These are phyloP conservation scores for Alternaria alternata DNA, from an alignment of 2,329 filamentous ascomycete genomes.

Conservation along the genomic window DNA sequence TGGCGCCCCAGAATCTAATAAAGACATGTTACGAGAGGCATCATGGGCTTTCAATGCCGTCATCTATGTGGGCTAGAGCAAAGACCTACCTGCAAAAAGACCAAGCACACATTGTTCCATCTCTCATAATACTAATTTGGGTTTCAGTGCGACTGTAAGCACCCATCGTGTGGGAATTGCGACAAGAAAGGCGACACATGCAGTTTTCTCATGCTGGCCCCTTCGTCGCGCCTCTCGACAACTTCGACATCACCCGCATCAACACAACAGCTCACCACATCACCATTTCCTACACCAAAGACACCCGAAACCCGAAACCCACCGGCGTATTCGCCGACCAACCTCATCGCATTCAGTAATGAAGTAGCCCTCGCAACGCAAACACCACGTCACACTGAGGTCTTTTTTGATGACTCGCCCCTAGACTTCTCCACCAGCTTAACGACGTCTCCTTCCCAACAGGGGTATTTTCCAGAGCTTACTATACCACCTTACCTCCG, in stretches of 20 bases:
- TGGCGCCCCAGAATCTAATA: neutral
- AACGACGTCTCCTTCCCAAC: neutral
- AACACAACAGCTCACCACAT: constrained; percentile 7
- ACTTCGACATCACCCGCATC: constrained; percentile 16
- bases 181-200: constrained; percentile 42
- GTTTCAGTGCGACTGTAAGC: constrained; percentile 43
- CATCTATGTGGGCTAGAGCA: neutral
- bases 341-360: constrained; percentile 11
- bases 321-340: constrained; percentile 3
- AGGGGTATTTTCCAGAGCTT: constrained; percentile 12
- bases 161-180: constrained; percentile 46
- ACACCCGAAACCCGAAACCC: neutral
- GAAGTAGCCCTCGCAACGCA: constrained; percentile 17
- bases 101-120: neutral
- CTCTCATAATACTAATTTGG: constrained; percentile 23
- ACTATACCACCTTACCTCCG: constrained; percentile 33
- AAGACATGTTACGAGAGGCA: neutral
- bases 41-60: neutral
- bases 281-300: constrained; percentile 10
- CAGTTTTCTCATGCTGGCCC: constrained; percentile 44
- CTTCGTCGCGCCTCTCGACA: constrained; percentile 39
- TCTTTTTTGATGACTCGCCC: constrained; percentile 7
- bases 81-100: neutral
- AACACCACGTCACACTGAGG: constrained; percentile 20
- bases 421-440: neutral